Percentiles rank a stretch among this genome's conserved stretches.
Conservation (phyloP, 2,329 filamentous ascomycete species). For the Cladosporium oxysporum region DNA sequence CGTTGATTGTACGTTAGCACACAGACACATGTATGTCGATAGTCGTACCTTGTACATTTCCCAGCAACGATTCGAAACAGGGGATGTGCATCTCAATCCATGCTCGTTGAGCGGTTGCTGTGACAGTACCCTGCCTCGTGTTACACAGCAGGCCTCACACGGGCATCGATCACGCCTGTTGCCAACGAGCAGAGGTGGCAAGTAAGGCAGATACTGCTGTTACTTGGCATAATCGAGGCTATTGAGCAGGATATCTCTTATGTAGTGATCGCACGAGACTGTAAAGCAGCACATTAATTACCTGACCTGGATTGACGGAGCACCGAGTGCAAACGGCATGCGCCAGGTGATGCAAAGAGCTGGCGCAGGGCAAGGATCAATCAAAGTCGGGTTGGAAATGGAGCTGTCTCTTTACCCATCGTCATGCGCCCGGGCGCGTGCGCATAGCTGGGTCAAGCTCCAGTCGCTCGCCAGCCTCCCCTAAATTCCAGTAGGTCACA, state of each 20-base stretch:
- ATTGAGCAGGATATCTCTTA: background rate
- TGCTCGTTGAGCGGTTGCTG: constrained; percentile 10
- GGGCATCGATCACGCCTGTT: background rate
- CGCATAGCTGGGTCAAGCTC: background rate
- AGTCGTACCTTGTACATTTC: background rate
- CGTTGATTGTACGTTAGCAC: background rate
- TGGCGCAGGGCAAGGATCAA: background rate
- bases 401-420: constrained; percentile 2
- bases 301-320: background rate
- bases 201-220: background rate
- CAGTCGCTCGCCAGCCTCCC: constrained; percentile 1
- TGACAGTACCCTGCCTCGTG: background rate
- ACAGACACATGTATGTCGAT: background rate
- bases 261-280: background rate
- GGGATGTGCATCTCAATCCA: background rate
- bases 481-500: constrained; percentile 1
- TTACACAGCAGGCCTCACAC: background rate
- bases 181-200: background rate
- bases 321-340: background rate
- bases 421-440: constrained; percentile 2
- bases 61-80: background rate
- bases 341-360: constrained; percentile 5
- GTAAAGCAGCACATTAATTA: background rate
- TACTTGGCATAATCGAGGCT: background rate
- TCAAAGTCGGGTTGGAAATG: background rate